phyloP scores from a whole-genome alignment of 208 protist genomes.

The Angomonas deanei region DNA sequence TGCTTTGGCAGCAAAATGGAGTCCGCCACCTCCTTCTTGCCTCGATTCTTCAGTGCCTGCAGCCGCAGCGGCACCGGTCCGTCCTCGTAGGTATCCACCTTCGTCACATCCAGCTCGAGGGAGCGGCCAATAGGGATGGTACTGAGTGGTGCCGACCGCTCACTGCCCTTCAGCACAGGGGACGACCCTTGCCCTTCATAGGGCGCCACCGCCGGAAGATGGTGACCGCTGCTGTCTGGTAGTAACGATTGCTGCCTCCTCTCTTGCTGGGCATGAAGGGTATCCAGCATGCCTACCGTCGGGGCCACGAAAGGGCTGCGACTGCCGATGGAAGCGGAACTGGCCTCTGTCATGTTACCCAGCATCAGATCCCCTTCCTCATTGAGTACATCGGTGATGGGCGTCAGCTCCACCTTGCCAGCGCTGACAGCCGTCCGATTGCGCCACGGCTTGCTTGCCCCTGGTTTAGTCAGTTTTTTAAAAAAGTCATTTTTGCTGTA shows the following conservation, averaged over 20 bases:
- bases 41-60: conserved; percentile 56
- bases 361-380: conserved; percentile 22
- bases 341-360: conserved; percentile 36
- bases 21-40: conserved; percentile 55
- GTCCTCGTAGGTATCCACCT: conserved; percentile 43
- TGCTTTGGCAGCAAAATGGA: conserved; percentile 78
- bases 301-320: conserved; percentile 17
- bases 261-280: background rate
- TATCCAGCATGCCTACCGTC: background rate
- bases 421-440: conserved; percentile 30
- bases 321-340: conserved; percentile 48
- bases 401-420: conserved; percentile 63
- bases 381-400: conserved; percentile 33
- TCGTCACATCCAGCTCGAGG: conserved; percentile 70
- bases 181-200: conserved; percentile 8
- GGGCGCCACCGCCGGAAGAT: background rate
- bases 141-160: conserved; percentile 14
- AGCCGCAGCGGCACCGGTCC: conserved; percentile 65
- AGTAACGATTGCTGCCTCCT: background rate
- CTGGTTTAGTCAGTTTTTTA: conserved; percentile 61
- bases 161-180: background rate
- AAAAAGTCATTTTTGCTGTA: conserved; percentile 68
- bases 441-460: conserved; percentile 82
- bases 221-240: background rate
- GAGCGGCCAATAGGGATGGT: conserved; percentile 69